Base-by-base conservation (phyloP, 305 asterid species). In the Euphrasia arctica region DNA sequence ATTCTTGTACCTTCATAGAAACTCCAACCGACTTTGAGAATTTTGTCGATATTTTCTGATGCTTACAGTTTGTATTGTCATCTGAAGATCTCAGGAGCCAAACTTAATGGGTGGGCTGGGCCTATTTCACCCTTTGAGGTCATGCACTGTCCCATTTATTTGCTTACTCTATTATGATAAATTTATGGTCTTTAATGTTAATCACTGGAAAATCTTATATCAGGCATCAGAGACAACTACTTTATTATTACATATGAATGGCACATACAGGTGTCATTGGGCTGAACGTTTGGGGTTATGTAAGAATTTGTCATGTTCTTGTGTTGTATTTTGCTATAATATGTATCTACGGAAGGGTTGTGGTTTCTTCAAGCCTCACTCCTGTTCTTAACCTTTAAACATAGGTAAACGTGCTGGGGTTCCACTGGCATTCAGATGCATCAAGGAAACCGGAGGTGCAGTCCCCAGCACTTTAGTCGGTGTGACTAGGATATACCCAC, bases 201-300 rank as follows among this genome's bases (percentile, higher is more conserved):
- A 18, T 67, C 50, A 62, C 41, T 54, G 45, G 28, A 58, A 62
- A 9, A 62, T 67, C 71, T 64, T 49, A 60, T 76, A 77, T 70
- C 89, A 90, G 99, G 87, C 78, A 62, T 80, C 88, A 54, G 65
- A 70, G 68, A 70, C 81, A 18, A 59, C 83, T 70, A 74, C 81
- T 73, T 76, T 93, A 64, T 68, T 71, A 43, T 73, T 93, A 82
- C 90, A 88, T 79, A 80, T 83, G 18, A 93, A 93, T 67, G 98
- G 98, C 76, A 88, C 92, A 1, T 87, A 90, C 76, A 84, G 96
- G 77, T 91, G 95, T 79, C 94, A 93, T 69, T 93, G 98, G 97
- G 95, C 96, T 68, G 95, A 90, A 74, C 87, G 83, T 62, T 66
- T 93, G 76, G 98, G 98, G 62, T 82, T 89, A 65, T 80, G 98